Conservation (phyloP, 768 basidiomycete genomes). For the Hirschioporus abietinus region DNA sequence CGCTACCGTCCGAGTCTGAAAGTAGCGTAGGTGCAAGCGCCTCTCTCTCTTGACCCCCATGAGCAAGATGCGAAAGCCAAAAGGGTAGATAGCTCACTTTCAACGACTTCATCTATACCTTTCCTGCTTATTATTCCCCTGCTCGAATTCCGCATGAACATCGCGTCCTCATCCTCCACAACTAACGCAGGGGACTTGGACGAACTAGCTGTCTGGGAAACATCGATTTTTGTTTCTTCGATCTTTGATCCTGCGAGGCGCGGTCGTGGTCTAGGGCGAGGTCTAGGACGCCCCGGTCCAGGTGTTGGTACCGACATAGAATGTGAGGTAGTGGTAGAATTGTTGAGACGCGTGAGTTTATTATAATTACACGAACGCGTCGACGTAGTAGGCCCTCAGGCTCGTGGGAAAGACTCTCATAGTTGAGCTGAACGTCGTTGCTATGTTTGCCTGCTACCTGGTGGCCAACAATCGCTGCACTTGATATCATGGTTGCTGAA, state of each 20-base stretch:
- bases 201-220: conserved; percentile 13
- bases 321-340: no score
- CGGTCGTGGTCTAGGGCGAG: conserved; percentile 48
- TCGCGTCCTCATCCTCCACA: conserved; percentile 55
- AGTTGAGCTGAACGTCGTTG: no score
- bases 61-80: background rate
- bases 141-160: conserved; percentile 64
- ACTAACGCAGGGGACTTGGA: conserved; percentile 16
- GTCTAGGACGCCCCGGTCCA: background rate
- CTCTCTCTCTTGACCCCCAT: conserved; percentile 10
- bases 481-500: no score
- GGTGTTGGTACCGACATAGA: background rate
- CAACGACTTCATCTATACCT: conserved; percentile 48
- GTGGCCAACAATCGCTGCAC: no score
- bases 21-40: conserved; percentile 12
- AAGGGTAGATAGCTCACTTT: conserved; percentile 33
- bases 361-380: background rate
- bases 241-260: conserved; percentile 33
- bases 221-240: conserved; percentile 9
- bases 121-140: conserved; percentile 55
- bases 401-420: background rate
- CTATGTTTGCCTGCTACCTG: no score
- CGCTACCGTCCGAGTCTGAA: conserved; percentile 17
- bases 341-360: background rate
- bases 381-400: background rate